Evolutionary conservation across 2,329 filamentous ascomycete genomes (phyloP), one percentile per base, ranked within the genome.

Genomic region (Calonectria pseudoreteaudii): DNA sequence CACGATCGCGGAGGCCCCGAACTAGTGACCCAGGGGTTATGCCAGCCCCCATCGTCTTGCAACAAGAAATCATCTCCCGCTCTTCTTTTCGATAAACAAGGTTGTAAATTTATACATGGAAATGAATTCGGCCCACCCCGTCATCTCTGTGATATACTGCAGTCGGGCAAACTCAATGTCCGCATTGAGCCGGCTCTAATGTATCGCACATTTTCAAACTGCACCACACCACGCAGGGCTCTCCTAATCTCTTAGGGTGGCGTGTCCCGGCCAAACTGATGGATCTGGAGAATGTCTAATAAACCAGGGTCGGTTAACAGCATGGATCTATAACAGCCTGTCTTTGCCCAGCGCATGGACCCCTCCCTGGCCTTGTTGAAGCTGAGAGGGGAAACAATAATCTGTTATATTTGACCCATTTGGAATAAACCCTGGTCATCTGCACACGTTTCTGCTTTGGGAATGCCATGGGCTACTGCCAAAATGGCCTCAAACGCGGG

Each of bases 71-170:
- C 84, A 86, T 86, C 77, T 86, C 85, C 34, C 83, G 79, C 77
- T 86, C 91, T 75, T 93, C 91, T 80, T 93, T 91, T 16, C 91
- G 85, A 80, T 91, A 91, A 4, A 88, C 76, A 6, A 89, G 80
- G 75, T 87, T 90, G 77, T 91, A 88, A 26, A 88, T 85, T 90
- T 90, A 79, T 91, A 89, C 90, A 91, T 91, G 60, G 85, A 87
- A 72, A 91, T 83, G 78, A 91, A 91, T 78, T 90, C 88, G 2
- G 87, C 88, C 89, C 88, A 91, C 44, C 87, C 86, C 72, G 90
- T 84, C 78, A 86, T 86, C 77, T 90, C 87, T 30, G 89, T 89
- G 3, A 84, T 84, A 71, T 86, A 86, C 74, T 91, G 89, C 80
- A 91, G 82, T 68, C 82, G 83, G 53, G 86, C 85, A 75, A 90